Conservation (phyloP, 306 rosid genomes). For the Sicyos edulis region DNA sequence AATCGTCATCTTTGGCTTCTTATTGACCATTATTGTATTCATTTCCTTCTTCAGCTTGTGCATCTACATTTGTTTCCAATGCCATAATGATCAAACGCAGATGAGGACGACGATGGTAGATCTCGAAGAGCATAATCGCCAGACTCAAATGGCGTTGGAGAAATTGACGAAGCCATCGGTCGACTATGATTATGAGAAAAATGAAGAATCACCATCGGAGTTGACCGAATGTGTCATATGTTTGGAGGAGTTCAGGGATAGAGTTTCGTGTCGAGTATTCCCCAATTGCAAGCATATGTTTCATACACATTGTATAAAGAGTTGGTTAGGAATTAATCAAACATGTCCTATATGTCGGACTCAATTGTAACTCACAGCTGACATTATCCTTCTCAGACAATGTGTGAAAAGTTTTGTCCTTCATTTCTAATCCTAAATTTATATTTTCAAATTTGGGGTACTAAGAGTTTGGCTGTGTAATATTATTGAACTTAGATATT, state of each 20-base stretch:
- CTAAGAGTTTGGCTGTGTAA: no score
- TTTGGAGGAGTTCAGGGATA: slow-evolving; percentile 36
- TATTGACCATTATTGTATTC: slow-evolving; percentile 17
- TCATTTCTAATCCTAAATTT: no score
- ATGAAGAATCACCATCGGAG: background rate
- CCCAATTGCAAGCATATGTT: slow-evolving; percentile 43
- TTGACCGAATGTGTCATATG: slow-evolving; percentile 41
- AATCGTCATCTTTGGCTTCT: slow-evolving; percentile 13
- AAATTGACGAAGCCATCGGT: slow-evolving; percentile 22
- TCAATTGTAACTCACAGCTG: slow-evolving; percentile 1
- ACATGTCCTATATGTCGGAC: slow-evolving; percentile 56
- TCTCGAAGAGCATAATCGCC: background rate
- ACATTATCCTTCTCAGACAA: no score
- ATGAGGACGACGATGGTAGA: background rate
- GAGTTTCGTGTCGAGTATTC: slow-evolving; percentile 32
- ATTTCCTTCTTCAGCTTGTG: slow-evolving; percentile 12
- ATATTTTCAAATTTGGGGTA: no score
- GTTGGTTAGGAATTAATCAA: slow-evolving; percentile 34
- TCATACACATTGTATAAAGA: slow-evolving; percentile 39
- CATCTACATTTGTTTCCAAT: slow-evolving; percentile 12
- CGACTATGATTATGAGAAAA: background rate
- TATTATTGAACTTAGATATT: no score
- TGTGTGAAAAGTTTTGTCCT: no score
- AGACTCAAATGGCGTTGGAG: slow-evolving; percentile 8
- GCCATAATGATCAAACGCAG: background rate